Percentiles rank a stretch among this genome's conserved stretches.
These are phyloP conservation scores for Rhododendron simsii DNA, from an alignment of 148 eudicot genomes.

Conservation along the genomic window DNA sequence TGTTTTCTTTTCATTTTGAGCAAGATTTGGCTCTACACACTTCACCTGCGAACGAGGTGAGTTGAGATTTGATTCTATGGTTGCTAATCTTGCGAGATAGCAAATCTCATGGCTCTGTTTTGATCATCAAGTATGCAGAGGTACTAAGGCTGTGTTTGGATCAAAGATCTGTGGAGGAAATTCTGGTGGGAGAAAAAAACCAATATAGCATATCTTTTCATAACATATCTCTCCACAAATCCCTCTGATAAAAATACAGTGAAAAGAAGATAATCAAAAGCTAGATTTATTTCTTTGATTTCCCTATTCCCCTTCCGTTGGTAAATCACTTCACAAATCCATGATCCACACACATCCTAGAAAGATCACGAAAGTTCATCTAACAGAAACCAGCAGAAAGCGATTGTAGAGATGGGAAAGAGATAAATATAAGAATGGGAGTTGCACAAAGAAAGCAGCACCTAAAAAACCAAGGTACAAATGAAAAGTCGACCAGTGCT, in stretches of 20 bases:
- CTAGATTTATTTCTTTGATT: not conserved
- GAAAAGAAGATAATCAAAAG: not conserved
- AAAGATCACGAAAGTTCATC: no score
- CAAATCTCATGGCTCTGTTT: no score
- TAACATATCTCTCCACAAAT: not conserved
- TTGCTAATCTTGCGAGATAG: not conserved
- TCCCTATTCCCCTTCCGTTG: no score
- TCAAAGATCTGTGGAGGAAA: no score
- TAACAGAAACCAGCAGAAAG: no score
- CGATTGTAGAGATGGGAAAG: no score
- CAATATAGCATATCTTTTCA: not conserved
- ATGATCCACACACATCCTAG: no score
- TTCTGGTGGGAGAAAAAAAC: not conserved
- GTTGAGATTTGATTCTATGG: not conserved
- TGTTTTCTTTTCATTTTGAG: not conserved
- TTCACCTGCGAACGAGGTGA: not conserved
- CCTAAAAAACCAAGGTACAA: not conserved
- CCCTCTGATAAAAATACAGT: not conserved
- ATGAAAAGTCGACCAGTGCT: not conserved
- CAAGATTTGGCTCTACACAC: not conserved
- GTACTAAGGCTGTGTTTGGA: no score
- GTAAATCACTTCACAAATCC: no score
- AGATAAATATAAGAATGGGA: not conserved
- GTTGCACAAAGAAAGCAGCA: not conserved
- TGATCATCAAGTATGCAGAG: no score